phyloP scores from a whole-genome alignment of 768 basidiomycete genomes.

The Suillus subaureus region DNA sequence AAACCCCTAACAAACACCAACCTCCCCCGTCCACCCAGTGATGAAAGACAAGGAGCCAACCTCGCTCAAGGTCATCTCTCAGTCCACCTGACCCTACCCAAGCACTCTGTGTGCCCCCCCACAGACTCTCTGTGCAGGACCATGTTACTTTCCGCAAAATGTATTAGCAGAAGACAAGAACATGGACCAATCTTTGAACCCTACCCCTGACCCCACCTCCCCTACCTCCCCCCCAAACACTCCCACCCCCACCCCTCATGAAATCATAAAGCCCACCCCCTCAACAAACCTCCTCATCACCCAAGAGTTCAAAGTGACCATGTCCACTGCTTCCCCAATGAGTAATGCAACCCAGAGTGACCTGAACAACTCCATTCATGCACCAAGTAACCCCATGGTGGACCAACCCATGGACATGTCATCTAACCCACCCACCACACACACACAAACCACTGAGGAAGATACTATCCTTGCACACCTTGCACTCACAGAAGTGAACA shows the following conservation, averaged over 20 bases:
- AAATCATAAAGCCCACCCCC: background rate
- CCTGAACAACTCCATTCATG: background rate
- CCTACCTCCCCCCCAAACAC: background rate
- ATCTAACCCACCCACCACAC: background rate
- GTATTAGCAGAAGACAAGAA: accelerated
- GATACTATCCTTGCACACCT: background rate
- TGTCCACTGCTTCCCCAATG: accelerated
- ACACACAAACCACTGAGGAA: background rate
- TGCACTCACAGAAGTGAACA: background rate
- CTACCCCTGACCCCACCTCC: background rate
- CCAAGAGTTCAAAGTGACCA: background rate
- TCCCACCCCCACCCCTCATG: background rate
- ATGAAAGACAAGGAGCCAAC: background rate
- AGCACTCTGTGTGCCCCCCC: too few relatives aligned
- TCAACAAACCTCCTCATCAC: background rate
- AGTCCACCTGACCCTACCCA: too few relatives aligned
- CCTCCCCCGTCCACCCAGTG: background rate
- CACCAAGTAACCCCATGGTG: background rate
- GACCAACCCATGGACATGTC: background rate
- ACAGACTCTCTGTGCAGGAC: too few relatives aligned
- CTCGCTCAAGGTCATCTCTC: background rate
- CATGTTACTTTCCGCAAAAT: background rate
- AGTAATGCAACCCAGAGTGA: background rate
- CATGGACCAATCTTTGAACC: background rate
- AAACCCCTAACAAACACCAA: background rate